Conservation (phyloP, 306 rosid genomes). For the Ormosia semicastrata region DNA sequence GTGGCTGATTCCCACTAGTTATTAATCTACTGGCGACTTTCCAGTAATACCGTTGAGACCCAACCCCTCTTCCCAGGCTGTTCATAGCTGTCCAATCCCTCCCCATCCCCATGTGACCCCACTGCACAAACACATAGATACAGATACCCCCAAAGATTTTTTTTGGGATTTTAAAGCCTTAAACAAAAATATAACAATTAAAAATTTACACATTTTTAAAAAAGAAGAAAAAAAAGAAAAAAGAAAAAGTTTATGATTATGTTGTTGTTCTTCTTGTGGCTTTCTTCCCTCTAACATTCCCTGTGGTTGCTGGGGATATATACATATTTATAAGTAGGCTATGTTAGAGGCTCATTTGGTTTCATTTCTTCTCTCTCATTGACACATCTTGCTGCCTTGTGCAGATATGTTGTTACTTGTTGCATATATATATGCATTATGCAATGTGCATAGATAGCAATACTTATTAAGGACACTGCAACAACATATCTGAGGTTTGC, state of each 20-base stretch:
- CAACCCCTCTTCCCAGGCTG: constrained; percentile 73
- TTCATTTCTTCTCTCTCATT: constrained; percentile 20
- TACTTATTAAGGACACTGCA: neutral
- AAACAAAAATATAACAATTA: neutral
- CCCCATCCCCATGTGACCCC: constrained; percentile 59
- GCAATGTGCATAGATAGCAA: constrained; percentile 6
- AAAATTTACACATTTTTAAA: neutral
- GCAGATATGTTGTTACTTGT: neutral
- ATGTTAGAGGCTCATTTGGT: constrained; percentile 26
- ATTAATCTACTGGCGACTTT: constrained; percentile 64
- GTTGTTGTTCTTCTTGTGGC: neutral
- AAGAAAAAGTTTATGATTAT: neutral
- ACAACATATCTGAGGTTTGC: constrained; percentile 11
- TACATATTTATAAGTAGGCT: constrained; percentile 17
- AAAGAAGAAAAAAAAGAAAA: neutral
- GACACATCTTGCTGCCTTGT: neutral
- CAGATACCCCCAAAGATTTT: constrained; percentile 23
- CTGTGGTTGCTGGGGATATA: constrained; percentile 1
- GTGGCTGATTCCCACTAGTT: constrained; percentile 59
- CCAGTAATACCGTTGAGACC: constrained; percentile 86
- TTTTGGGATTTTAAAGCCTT: constrained; percentile 15
- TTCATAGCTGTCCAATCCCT: constrained; percentile 75
- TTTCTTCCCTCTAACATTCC: constrained; percentile 35
- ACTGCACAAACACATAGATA: constrained; percentile 33
- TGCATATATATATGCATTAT: neutral